phyloP scores from a whole-genome alignment of 1,284 basidiomycete genomes.

The Apiotrichum mycotoxinovorans region DNA sequence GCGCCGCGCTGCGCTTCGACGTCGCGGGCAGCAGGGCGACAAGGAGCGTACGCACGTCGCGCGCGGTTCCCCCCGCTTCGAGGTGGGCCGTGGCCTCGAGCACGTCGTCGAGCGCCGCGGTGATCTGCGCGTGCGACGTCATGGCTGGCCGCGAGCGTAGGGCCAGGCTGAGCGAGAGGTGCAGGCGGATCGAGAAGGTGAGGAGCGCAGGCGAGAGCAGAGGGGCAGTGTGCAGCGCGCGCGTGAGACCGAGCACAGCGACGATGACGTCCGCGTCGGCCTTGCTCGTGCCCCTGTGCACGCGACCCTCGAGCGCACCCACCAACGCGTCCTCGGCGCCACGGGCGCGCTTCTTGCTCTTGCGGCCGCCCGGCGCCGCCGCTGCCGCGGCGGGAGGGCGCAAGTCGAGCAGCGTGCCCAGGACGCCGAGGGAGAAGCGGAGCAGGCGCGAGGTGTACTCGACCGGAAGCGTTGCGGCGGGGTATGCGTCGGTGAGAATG shows the following conservation, averaged over 20 bases:
- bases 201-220: slow-evolving; percentile 70
- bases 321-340: slow-evolving; percentile 76
- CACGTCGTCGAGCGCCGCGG: slow-evolving; percentile 3
- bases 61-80: slow-evolving; percentile 10
- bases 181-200: slow-evolving; percentile 49
- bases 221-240: slow-evolving; percentile 57
- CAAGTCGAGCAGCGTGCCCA: slow-evolving; percentile 31
- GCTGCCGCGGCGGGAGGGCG: slow-evolving; percentile 6
- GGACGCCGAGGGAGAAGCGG: slow-evolving; percentile 29
- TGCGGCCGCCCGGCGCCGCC: slow-evolving; percentile 28
- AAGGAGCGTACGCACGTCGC: slow-evolving; percentile 16
- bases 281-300: slow-evolving; percentile 54
- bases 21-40: slow-evolving; percentile 11
- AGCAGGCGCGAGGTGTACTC: slow-evolving; percentile 43
- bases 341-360: slow-evolving; percentile 69
- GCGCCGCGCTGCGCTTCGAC: not conserved
- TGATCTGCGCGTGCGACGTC: not conserved
- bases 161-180: slow-evolving; percentile 44
- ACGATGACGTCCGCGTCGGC: slow-evolving; percentile 60
- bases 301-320: slow-evolving; percentile 54
- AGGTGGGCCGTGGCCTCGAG: slow-evolving; percentile 16
- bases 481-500: slow-evolving; percentile 33
- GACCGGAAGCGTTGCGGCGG: slow-evolving; percentile 30
- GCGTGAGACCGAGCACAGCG: slow-evolving; percentile 55
- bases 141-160: slow-evolving; percentile 18